Conservation (phyloP, 1,284 basidiomycete species). For the Moesziomyces sp. region DNA sequence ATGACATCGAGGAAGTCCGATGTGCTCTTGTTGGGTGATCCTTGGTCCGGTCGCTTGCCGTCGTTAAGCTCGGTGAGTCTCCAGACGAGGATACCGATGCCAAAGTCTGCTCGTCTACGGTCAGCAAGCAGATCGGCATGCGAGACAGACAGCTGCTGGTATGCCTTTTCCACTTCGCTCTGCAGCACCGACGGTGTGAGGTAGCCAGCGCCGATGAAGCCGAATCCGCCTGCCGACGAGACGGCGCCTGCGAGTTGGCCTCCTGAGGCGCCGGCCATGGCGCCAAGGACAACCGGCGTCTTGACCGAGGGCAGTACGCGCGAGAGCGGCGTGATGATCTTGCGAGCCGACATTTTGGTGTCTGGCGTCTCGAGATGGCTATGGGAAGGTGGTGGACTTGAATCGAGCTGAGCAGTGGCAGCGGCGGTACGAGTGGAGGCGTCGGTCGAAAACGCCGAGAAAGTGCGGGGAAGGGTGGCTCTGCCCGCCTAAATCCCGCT, state of each 20-base stretch:
- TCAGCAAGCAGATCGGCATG: conserved; percentile 9
- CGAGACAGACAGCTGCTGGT: conserved; percentile 19
- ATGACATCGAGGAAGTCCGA: conserved; percentile 50
- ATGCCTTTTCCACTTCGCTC: conserved; percentile 42
- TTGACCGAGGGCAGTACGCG: conserved; percentile 27
- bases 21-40: conserved; percentile 8
- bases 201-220: conserved; percentile 66
- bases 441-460: conserved; percentile 21
- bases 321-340: conserved; percentile 32
- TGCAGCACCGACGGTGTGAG: conserved; percentile 35
- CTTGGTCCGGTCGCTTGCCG: conserved; percentile 22
- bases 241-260: conserved; percentile 58
- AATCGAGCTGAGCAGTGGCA: neutral
- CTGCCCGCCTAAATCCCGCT: conserved; percentile 23
- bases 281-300: conserved; percentile 55
- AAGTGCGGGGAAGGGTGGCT: conserved; percentile 20
- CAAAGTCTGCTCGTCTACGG: conserved; percentile 43
- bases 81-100: conserved; percentile 64
- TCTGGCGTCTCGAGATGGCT: too few species aligned
- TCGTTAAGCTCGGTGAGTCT: conserved; percentile 49
- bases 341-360: conserved; percentile 20
- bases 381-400: neutral
- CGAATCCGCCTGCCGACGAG: conserved; percentile 59
- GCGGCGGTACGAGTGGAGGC: neutral
- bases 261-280: conserved; percentile 63